Evolutionary conservation across 2,329 filamentous ascomycete species (phyloP).

Genomic region (Tolypocladium guangdongense): DNA sequence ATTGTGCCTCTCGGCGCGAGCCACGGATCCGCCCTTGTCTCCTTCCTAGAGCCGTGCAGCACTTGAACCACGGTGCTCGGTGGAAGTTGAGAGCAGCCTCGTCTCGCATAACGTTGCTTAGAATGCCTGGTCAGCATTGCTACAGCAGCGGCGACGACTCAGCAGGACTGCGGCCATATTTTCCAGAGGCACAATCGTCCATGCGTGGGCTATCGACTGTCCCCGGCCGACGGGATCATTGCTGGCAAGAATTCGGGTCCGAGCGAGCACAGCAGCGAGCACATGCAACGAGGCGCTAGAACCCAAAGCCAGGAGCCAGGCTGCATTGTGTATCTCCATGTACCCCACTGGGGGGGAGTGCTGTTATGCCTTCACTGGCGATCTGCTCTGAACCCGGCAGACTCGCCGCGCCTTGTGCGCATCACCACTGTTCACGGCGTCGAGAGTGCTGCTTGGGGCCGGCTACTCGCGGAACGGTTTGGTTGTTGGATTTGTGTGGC

Average conservation of each 20-base stretch:
- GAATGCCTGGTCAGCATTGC: conserved; percentile 42
- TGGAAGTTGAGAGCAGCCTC: conserved; percentile 49
- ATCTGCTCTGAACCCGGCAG: not conserved
- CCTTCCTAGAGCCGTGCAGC: conserved; percentile 17
- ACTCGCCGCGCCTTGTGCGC: not conserved
- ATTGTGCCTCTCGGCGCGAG: not conserved
- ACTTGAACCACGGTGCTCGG: conserved; percentile 18
- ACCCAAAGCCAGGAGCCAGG: not conserved
- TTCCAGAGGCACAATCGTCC: conserved; percentile 1
- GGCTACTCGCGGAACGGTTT: not conserved
- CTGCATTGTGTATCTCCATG: not conserved
- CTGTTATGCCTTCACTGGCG: not conserved
- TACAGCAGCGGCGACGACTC: conserved; percentile 14
- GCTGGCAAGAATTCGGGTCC: conserved; percentile 8
- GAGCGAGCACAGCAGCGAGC: conserved; percentile 44
- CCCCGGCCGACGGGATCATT: conserved; percentile 3
- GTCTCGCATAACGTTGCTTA: conserved; percentile 34
- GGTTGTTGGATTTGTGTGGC: not conserved
- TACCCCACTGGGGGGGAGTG: not conserved
- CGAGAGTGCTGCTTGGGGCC: not conserved
- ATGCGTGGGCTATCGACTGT: not conserved
- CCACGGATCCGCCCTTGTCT: conserved; percentile 13
- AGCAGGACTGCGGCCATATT: conserved; percentile 12
- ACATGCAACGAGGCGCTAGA: conserved; percentile 8
- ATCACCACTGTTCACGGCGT: not conserved